Percentiles rank a stretch among this genome's conserved stretches.
Evolutionary conservation across 2,329 filamentous ascomycete species (phyloP).

Genomic region (Exophiala aquamarina): DNA sequence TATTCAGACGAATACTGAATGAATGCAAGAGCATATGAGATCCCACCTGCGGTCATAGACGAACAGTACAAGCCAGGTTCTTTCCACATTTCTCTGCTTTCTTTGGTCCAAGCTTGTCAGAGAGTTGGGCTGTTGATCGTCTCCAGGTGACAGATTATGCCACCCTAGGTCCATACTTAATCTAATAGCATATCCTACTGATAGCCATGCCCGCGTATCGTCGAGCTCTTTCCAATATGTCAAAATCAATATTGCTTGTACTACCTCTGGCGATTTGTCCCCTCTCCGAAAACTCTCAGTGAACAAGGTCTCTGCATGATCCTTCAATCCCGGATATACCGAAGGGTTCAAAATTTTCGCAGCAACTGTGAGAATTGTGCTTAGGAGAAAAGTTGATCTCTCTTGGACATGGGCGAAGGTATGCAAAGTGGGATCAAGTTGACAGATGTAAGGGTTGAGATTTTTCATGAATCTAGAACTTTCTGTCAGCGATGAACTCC

Average conservation of each 20-base stretch:
- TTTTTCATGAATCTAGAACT: slow-evolving; percentile 39
- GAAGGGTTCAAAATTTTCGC: slow-evolving; percentile 39
- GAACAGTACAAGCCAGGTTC: slow-evolving; percentile 42
- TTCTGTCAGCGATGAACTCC: too few species aligned
- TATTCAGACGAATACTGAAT: too few species aligned
- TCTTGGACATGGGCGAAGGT: slow-evolving; percentile 39
- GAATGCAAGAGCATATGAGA: too few species aligned
- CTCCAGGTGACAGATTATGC: neutral
- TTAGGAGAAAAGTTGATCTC: slow-evolving; percentile 40
- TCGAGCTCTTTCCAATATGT: slow-evolving; percentile 47
- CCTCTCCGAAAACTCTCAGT: slow-evolving; percentile 33
- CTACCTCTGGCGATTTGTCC: slow-evolving; percentile 39
- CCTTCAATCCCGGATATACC: slow-evolving; percentile 31
- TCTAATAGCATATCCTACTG: slow-evolving; percentile 42
- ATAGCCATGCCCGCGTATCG: slow-evolving; percentile 42
- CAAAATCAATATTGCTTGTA: slow-evolving; percentile 36
- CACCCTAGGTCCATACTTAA: slow-evolving; percentile 40
- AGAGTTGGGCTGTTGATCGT: neutral
- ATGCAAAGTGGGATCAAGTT: slow-evolving; percentile 40
- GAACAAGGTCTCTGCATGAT: slow-evolving; percentile 34
- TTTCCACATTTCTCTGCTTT: slow-evolving; percentile 36
- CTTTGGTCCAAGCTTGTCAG: slow-evolving; percentile 17
- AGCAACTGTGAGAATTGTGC: slow-evolving; percentile 35
- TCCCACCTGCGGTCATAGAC: slow-evolving; percentile 42
- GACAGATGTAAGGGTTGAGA: slow-evolving; percentile 43